A percentile compares a stretch with the other conserved stretches of the same genome.
Evolutionary conservation across 805 yeast species (phyloP).

Genomic region (Lipomyces kockii): DNA sequence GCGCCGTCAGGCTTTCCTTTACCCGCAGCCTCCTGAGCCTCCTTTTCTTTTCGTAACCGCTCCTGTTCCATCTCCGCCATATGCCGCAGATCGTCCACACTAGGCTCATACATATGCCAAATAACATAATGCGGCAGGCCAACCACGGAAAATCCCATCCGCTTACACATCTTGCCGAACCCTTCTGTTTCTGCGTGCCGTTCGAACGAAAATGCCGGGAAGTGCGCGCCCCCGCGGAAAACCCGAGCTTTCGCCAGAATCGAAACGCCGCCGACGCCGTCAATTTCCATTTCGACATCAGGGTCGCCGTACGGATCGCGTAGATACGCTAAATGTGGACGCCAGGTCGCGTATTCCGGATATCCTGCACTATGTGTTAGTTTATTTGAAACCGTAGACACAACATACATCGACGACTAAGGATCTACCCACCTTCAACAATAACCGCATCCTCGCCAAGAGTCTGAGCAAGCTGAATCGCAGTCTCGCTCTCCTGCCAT

Average conservation of each 20-base stretch:
- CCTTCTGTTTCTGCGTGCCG: constrained; percentile 99
- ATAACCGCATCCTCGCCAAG: constrained; percentile 93
- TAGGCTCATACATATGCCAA: constrained; percentile 97
- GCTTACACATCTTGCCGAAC: constrained; percentile 76
- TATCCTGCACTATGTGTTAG: constrained; percentile 67
- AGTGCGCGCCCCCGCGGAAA: constrained; percentile 86
- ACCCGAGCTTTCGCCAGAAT: constrained; percentile 86
- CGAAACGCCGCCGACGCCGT: constrained; percentile 98
- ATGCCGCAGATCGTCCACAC: constrained; percentile 83
- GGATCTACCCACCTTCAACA: constrained; percentile 69
- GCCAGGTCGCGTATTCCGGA: constrained; percentile 96
- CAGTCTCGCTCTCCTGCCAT: constrained; percentile 91
- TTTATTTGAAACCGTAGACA: neutral
- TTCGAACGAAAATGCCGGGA: constrained; percentile 95
- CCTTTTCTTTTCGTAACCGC: constrained; percentile 47
- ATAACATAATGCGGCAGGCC: constrained; percentile 95
- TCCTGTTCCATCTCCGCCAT: constrained; percentile 47
- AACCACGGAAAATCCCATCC: constrained; percentile 83
- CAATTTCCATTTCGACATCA: constrained; percentile 88
- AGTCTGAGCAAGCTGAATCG: constrained; percentile 52
- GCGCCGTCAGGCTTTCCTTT: constrained; percentile 18
- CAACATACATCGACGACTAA: neutral
- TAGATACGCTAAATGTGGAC: constrained; percentile 93
- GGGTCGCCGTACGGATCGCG: constrained; percentile 96
- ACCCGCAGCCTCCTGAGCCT: constrained; percentile 43